phyloP scores from a whole-genome alignment of 352 stramenopile genomes.

The Phytophthora constricta region DNA sequence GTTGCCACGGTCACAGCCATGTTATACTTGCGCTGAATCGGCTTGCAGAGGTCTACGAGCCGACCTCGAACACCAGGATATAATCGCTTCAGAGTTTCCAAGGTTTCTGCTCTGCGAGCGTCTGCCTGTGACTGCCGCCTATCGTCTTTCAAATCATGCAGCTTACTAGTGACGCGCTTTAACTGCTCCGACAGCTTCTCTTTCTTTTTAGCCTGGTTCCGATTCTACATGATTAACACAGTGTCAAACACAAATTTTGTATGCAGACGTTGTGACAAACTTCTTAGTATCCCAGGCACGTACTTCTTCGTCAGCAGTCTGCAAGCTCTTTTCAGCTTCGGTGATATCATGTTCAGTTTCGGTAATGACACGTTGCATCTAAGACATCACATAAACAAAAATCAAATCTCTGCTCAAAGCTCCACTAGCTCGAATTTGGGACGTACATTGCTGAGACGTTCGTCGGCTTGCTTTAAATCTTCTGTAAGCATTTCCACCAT shows the following conservation, averaged over 20 bases:
- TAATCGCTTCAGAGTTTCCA: slow-evolving; percentile 86
- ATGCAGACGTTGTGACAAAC: too few species aligned
- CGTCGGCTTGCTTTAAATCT: slow-evolving; percentile 64
- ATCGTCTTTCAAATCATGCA: slow-evolving; percentile 94
- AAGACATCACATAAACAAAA: background rate
- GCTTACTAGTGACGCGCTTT: slow-evolving; percentile 77
- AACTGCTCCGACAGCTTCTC: slow-evolving; percentile 71
- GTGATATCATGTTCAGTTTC: slow-evolving; percentile 65
- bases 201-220: slow-evolving; percentile 64
- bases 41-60: slow-evolving; percentile 97
- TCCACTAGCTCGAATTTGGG: background rate
- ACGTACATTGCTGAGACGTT: slow-evolving; percentile 68
- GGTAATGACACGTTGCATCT: slow-evolving; percentile 78
- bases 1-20: slow-evolving; percentile 97
- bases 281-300: background rate
- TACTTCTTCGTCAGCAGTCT: slow-evolving; percentile 65
- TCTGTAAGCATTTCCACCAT: slow-evolving; percentile 67
- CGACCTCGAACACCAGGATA: slow-evolving; percentile 95
- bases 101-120: slow-evolving; percentile 72
- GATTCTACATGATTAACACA: slow-evolving; percentile 53
- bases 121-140: slow-evolving; percentile 93
- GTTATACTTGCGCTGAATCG: slow-evolving; percentile 96
- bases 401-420: background rate
- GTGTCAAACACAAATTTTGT: too few species aligned
- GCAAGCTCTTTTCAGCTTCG: slow-evolving; percentile 57